Base-by-base conservation (phyloP, 495 filamentous ascomycete genomes). In the Tricharina praecox region DNA sequence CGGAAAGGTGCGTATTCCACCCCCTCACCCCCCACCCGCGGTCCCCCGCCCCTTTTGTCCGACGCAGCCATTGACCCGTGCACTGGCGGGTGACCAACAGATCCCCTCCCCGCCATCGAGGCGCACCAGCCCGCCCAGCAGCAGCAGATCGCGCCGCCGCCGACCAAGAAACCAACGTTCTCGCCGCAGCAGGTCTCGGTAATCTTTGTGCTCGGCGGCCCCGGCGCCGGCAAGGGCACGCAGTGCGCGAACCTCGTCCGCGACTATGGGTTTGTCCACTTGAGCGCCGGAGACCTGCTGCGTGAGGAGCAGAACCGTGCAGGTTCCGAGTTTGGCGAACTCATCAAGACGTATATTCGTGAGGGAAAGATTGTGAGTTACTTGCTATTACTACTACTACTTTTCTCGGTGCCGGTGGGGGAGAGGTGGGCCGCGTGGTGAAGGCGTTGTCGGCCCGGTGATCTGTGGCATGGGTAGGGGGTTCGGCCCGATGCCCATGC, bases 181-280 rank as follows among this genome's bases (percentile, higher is more conserved):
- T 78, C 74, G 46, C 68, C 80, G n/a, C 50, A 71, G 38, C 69
- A 82, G 33, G 85, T 87, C 11, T 86, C 85, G 8, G 88, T 97
- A 53, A 70, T 97, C 66, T 85, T 83, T 70, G 79, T 84, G 13
- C 79, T 85, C 45, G 81, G 81, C 63, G 81, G 81, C 4, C 81
- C 81, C 4, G 81, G 81, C 53, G 77, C 80, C 26, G 81, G 81
- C 51, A 85, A 85, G 60, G 81, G 81, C 52, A 85, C 81, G 23
- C 90, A 97, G 63, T 97, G 87, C 68, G 74, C 77, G 37, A 81
- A 83, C 47, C 76, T 97, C n/a, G 86, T 93, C 23, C 66, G 70
- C n/a, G 80, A 87, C 66, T 93, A 87, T 68, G 77, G 76, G 60
- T 96, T 97, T 75, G 76, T 71, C 25, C 90, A 97, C 68, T 77